A percentile compares a stretch with the other conserved stretches of the same genome.
phyloP scores from a whole-genome alignment of 345 rosid species.

The Citrus medica region DNA sequence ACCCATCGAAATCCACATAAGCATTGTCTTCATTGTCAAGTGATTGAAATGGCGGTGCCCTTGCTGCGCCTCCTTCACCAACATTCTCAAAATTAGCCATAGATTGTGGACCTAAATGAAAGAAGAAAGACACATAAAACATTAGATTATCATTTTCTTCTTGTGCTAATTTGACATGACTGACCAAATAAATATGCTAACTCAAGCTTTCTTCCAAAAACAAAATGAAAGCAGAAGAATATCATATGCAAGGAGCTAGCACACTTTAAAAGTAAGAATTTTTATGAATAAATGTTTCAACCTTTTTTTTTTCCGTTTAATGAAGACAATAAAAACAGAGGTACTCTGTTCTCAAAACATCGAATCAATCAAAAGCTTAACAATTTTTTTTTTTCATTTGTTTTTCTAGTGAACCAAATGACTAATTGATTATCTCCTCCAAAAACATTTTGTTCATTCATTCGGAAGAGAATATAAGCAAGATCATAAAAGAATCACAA shows the following conservation, averaged over 20 bases:
- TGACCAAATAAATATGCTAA: neutral
- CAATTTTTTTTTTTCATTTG: neutral
- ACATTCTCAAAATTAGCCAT: conserved; percentile 24
- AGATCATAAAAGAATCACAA: neutral
- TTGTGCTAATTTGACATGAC: neutral
- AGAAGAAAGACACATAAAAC: neutral
- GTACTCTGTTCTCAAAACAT: neutral
- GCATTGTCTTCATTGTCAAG: conserved; percentile 35
- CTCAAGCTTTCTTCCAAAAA: neutral
- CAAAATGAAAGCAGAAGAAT: neutral
- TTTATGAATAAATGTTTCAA: neutral
- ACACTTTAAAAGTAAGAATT: neutral
- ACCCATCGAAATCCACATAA: conserved; percentile 32
- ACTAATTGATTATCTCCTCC: neutral
- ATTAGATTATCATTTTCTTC: neutral
- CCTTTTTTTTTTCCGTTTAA: conserved; percentile 1
- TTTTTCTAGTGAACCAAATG: neutral
- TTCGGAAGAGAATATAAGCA: neutral
- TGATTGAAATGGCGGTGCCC: conserved; percentile 13
- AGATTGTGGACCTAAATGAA: conserved; percentile 29
- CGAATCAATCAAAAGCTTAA: neutral
- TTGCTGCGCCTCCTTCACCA: conserved; percentile 15
- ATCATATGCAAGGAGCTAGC: neutral
- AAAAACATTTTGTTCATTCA: neutral
- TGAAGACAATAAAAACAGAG: neutral